These are phyloP conservation scores for Sordariomycetes sp. DNA, from an alignment of 2,329 filamentous ascomycete species.

Conservation along the genomic window DNA sequence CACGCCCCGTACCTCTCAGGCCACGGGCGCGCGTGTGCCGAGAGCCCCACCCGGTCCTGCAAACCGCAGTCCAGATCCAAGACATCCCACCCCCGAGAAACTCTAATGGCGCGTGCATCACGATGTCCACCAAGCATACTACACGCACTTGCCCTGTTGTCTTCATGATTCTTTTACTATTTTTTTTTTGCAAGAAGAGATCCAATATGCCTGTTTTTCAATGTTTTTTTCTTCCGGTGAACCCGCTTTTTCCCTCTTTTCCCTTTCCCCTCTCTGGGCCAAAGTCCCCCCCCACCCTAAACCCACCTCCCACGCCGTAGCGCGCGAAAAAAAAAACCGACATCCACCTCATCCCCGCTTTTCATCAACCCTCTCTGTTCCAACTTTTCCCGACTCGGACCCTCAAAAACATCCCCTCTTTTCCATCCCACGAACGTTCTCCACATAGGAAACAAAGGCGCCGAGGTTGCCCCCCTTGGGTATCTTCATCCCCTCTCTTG, in stretches of 20 bases:
- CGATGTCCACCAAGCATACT: neutral
- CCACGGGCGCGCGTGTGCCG: too few relatives aligned
- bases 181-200: slow-evolving; percentile 1
- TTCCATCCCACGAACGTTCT: neutral
- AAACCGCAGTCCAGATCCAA: too few relatives aligned
- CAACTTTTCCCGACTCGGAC: too few relatives aligned
- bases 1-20: too few relatives aligned
- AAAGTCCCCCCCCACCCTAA: neutral
- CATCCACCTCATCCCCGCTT: neutral
- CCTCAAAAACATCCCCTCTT: neutral
- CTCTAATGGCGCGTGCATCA: too few relatives aligned
- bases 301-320: neutral
- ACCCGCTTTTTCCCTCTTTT: neutral
- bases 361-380: neutral
- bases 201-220: neutral
- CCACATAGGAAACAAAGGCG: neutral
- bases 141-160: too few relatives aligned
- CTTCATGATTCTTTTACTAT: slow-evolving; percentile 2
- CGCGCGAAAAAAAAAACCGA: neutral
- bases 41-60: too few relatives aligned
- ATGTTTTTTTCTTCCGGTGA: too few relatives aligned
- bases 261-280: neutral
- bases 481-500: neutral
- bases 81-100: too few relatives aligned
- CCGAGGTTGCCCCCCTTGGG: slow-evolving; percentile 3